Evolutionary conservation across 805 yeast genomes (phyloP), one percentile per base, ranked within the genome.

Genomic region (Yamadazyma olivae): DNA sequence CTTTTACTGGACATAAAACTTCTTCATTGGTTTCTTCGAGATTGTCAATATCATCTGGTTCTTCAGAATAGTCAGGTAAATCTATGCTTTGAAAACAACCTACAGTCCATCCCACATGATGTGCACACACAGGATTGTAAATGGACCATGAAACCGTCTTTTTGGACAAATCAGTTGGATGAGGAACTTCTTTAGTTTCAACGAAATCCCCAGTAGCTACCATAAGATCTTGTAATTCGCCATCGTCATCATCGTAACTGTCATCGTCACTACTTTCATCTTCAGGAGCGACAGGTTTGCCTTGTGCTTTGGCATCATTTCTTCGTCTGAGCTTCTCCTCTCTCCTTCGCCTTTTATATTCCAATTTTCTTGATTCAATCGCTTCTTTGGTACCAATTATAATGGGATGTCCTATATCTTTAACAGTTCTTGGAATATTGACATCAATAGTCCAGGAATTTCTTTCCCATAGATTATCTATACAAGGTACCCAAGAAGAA

Each of bases 401-500:
- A 28, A 69, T 57, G 2, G 71, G 63, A 30, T 61, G 62, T 1
- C 77, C 83, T 21, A 90, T 77, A 53, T 86, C 90, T 25, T 77
- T 77, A 1, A 90, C 70, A 0, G 91, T 81, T 49, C 86, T 75
- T 0, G 97, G 96, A 2, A 88, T 79, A 42, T 81, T 77, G n/a
- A 93, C 67, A 52, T 87, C 95, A 7, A 93, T 55, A 44, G 89
- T 89, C 98, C 98, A 93, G 1, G 96, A 83, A 28, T 85, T 83
- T 43, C 87, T 76, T 49, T 89, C 96, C 75, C 90, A 83, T 21
- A 89, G 57, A 30, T 83, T 85, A 45, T 93, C 97, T 5, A 93
- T 73, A 54, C 99, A 93, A 0, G 99, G 99, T 32, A 93, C 84
- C 99, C 99, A 93, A n/a, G 89, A 83, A 2, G 96, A 86, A 0